phyloP scores from a whole-genome alignment of 495 filamentous ascomycete species.

The Penicillium crystallinum region DNA sequence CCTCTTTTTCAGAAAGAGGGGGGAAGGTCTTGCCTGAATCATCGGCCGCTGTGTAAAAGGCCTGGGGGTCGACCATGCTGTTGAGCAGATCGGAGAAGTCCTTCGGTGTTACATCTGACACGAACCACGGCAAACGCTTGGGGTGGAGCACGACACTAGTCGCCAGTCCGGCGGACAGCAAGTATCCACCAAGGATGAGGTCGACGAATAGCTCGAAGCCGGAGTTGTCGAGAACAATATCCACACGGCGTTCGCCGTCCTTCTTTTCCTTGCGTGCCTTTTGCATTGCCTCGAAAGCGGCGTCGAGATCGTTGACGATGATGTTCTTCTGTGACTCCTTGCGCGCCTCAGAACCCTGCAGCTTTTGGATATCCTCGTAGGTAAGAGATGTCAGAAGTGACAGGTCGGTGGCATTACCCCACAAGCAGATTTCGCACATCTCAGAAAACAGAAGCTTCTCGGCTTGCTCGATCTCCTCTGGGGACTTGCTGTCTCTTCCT shows the following conservation, averaged over 20 bases:
- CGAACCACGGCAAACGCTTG: slow-evolving; percentile 95
- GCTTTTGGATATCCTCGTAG: slow-evolving; percentile 93
- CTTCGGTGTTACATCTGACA: slow-evolving; percentile 82
- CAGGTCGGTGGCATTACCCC: slow-evolving; percentile 96
- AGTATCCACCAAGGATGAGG: slow-evolving; percentile 81
- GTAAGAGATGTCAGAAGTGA: slow-evolving; percentile 84
- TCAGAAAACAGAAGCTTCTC: slow-evolving; percentile 78
- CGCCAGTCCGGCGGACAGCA: slow-evolving; percentile 74
- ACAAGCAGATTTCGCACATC: slow-evolving; percentile 95
- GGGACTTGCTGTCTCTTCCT: slow-evolving; percentile 25
- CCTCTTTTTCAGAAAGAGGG: slow-evolving; percentile 61
- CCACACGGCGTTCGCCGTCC: slow-evolving; percentile 59
- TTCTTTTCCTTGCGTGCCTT: slow-evolving; percentile 53
- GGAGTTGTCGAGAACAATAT: slow-evolving; percentile 93
- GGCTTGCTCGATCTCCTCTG: slow-evolving; percentile 56
- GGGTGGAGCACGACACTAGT: slow-evolving; percentile 87
- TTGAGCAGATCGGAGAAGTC: slow-evolving; percentile 79
- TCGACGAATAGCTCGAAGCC: slow-evolving; percentile 97
- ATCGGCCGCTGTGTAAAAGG: slow-evolving; percentile 71
- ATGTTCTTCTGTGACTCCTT: slow-evolving; percentile 85
- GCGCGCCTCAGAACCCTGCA: slow-evolving; percentile 82
- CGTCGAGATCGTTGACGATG: slow-evolving; percentile 71
- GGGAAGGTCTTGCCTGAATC: slow-evolving; percentile 55
- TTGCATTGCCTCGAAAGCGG: slow-evolving; percentile 65
- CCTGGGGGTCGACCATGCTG: slow-evolving; percentile 65